Percentiles rank a stretch among this genome's conserved stretches.
These are phyloP conservation scores for Cyclanthera cordifolia DNA, from an alignment of 306 rosid species.

Conservation along the genomic window DNA sequence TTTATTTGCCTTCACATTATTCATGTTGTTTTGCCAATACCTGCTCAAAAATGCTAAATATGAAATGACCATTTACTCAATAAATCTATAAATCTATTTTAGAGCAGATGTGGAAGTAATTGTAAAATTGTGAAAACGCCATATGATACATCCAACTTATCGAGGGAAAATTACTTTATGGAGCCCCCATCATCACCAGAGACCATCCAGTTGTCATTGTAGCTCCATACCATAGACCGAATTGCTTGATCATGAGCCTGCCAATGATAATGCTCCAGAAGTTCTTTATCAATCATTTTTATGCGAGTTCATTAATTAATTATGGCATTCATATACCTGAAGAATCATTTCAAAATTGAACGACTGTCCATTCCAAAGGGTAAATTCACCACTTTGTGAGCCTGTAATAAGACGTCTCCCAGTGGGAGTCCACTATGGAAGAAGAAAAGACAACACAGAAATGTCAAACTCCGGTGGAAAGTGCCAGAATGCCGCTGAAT, in stretches of 20 bases:
- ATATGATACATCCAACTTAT: constrained; percentile 2
- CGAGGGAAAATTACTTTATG: constrained; percentile 52
- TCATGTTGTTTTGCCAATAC: constrained; percentile 99
- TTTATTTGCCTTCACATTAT: constrained; percentile 92
- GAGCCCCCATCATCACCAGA: constrained; percentile 99
- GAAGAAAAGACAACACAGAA: background rate
- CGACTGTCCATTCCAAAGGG: constrained; percentile 98
- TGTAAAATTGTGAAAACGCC: background rate
- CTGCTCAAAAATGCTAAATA: constrained; percentile 20
- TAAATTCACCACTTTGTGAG: constrained; percentile 96
- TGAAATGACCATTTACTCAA: background rate
- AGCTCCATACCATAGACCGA: constrained; percentile 99
- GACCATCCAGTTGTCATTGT: constrained; percentile 98
- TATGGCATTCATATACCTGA: constrained; percentile 42
- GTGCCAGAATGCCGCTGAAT: background rate
- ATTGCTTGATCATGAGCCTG: constrained; percentile 99
- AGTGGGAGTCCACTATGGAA: constrained; percentile 85
- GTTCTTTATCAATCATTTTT: constrained; percentile 11
- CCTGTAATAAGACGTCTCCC: constrained; percentile 98
- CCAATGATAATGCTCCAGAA: constrained; percentile 8
- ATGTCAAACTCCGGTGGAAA: background rate
- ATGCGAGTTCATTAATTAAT: constrained; percentile 3
- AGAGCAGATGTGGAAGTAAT: background rate
- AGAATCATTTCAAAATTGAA: constrained; percentile 98
- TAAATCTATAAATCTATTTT: background rate